Conservation (phyloP, 139 green algal genomes). For the Pleodorina starrii region DNA sequence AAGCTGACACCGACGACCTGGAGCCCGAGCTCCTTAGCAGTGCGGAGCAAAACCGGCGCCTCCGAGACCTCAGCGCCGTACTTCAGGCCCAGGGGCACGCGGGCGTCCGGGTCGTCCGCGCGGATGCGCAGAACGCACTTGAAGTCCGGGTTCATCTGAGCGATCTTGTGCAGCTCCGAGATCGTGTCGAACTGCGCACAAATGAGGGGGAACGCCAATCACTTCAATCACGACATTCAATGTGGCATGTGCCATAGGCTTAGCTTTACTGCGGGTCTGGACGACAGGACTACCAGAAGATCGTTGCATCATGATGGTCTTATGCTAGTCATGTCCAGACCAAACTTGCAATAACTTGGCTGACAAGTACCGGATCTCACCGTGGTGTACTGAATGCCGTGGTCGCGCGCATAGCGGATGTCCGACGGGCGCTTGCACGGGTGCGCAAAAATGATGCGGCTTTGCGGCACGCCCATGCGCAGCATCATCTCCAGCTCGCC, state of each 20-base stretch:
- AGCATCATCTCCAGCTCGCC: conserved; percentile 90
- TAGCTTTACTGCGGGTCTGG: too few relatives aligned
- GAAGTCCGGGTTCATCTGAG: conserved; percentile 73
- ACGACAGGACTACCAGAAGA: too few relatives aligned
- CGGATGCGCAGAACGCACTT: conserved; percentile 92
- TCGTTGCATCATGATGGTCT: too few relatives aligned
- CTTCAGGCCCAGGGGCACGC: conserved; percentile 88
- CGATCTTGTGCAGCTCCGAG: conserved; percentile 94
- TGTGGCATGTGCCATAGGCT: too few relatives aligned
- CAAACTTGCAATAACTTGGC: too few relatives aligned
- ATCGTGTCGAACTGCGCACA: conserved; percentile 88
- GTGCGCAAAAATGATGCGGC: conserved; percentile 95
- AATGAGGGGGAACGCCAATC: neutral
- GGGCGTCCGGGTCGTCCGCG: conserved; percentile 84
- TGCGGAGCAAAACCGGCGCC: conserved; percentile 68
- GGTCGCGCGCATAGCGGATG: conserved; percentile 74
- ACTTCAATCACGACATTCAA: neutral
- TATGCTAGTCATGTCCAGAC: too few relatives aligned
- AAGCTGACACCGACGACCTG: conserved; percentile 93
- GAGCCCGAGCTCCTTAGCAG: conserved; percentile 74
- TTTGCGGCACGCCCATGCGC: conserved; percentile 80
- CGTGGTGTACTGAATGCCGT: conserved; percentile 86
- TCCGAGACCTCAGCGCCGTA: conserved; percentile 85
- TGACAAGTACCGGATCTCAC: too few relatives aligned
- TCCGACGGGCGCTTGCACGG: conserved; percentile 93